Evolutionary conservation across 169 alveolate species (phyloP).

Genomic region (Plasmodium chabaudi): DNA sequence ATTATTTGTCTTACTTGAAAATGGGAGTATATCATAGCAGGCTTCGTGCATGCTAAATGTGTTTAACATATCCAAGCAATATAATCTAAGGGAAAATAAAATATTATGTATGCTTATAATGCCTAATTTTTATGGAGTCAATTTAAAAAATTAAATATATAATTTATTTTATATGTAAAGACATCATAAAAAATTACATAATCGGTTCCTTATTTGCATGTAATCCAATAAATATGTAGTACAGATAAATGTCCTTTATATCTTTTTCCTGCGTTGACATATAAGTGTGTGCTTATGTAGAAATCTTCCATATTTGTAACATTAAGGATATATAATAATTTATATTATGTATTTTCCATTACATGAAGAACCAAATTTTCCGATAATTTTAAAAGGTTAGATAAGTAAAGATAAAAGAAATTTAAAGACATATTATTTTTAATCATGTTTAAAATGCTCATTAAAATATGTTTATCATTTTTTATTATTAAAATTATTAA

Average conservation of each 20-base stretch:
- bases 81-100: slow-evolving; percentile 6
- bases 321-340: not conserved
- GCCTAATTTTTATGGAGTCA: too few relatives aligned
- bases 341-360: not conserved
- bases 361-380: slow-evolving; percentile 18
- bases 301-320: not conserved
- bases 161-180: too few relatives aligned
- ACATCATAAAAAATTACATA: slow-evolving; percentile 17
- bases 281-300: not conserved
- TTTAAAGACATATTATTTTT: slow-evolving; percentile 44
- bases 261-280: slow-evolving; percentile 31
- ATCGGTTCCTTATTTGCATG: slow-evolving; percentile 45
- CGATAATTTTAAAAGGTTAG: slow-evolving; percentile 24
- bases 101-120: too few relatives aligned
- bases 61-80: slow-evolving; percentile 22
- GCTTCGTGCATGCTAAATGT: slow-evolving; percentile 32
- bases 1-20: slow-evolving; percentile 14
- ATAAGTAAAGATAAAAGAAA: slow-evolving; percentile 62
- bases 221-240: slow-evolving; percentile 56
- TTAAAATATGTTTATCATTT: slow-evolving; percentile 26
- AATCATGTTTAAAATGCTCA: slow-evolving; percentile 39
- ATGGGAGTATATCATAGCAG: slow-evolving; percentile 28
- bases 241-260: slow-evolving; percentile 61
- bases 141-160: too few relatives aligned
- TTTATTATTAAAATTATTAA: slow-evolving; percentile 49